Evolutionary conservation across 805 yeast genomes (phyloP).

Genomic region (baker's yeast (Saccharomyces cerevisiae)): DNA sequence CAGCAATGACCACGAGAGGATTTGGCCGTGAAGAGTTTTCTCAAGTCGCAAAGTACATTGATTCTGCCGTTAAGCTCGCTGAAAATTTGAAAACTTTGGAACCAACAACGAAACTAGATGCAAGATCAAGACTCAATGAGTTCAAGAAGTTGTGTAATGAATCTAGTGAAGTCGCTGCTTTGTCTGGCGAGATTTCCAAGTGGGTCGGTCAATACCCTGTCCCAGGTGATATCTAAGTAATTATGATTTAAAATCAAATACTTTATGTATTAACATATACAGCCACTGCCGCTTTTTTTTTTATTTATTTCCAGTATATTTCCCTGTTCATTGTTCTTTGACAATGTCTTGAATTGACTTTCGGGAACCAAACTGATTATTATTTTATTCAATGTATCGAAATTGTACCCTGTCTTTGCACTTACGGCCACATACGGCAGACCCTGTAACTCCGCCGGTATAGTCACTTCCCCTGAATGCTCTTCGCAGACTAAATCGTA

Average conservation of each 20-base stretch:
- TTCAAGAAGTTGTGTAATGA: slow-evolving; percentile 67
- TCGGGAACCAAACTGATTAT: slow-evolving; percentile 37
- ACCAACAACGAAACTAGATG: slow-evolving; percentile 41
- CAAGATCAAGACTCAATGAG: slow-evolving; percentile 53
- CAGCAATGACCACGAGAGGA: slow-evolving; percentile 98
- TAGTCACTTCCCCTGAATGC: slow-evolving; percentile 38
- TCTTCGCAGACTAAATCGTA: slow-evolving; percentile 44
- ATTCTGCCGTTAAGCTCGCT: slow-evolving; percentile 67
- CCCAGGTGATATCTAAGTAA: slow-evolving; percentile 60
- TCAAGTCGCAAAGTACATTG: slow-evolving; percentile 72
- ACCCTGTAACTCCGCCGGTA: slow-evolving; percentile 35
- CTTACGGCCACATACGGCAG: slow-evolving; percentile 37
- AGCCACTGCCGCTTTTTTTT: neutral
- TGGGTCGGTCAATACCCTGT: slow-evolving; percentile 79
- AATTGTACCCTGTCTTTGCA: slow-evolving; percentile 47
- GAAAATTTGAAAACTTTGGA: slow-evolving; percentile 46
- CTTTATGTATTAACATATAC: neutral
- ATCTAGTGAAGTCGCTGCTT: slow-evolving; percentile 47
- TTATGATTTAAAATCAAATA: neutral
- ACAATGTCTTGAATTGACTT: slow-evolving; percentile 14
- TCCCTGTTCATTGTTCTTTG: neutral
- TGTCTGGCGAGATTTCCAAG: slow-evolving; percentile 56
- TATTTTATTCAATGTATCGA: slow-evolving; percentile 36
- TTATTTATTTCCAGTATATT: neutral
- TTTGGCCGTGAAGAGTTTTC: slow-evolving; percentile 70